Percentiles rank a stretch among this genome's conserved stretches.
phyloP scores from a whole-genome alignment of 805 yeast species.

The Kodamaea hsintzibuensis region DNA sequence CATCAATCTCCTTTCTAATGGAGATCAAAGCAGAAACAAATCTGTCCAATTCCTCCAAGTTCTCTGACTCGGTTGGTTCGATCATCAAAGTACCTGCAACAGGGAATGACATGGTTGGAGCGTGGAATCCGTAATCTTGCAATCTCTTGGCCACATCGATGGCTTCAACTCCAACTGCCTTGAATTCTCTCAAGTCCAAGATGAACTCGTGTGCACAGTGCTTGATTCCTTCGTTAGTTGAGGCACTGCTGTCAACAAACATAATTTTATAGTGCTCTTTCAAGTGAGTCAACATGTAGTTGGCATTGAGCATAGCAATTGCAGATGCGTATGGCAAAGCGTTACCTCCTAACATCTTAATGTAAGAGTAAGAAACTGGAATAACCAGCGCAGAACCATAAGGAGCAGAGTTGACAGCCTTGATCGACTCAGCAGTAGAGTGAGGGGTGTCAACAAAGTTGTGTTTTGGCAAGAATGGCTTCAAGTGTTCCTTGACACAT shows the following conservation, averaged over 20 bases:
- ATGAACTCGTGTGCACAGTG: slow-evolving; percentile 98
- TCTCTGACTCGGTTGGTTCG: slow-evolving; percentile 97
- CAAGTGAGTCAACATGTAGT: slow-evolving; percentile 86
- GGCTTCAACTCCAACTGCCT: slow-evolving; percentile 81
- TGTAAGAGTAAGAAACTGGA: slow-evolving; percentile 92
- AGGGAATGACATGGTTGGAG: slow-evolving; percentile 99
- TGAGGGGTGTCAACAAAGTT: slow-evolving; percentile 55
- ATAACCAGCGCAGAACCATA: slow-evolving; percentile 93
- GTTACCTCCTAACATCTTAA: slow-evolving; percentile 86
- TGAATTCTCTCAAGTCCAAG: slow-evolving; percentile 84
- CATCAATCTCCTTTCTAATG: slow-evolving; percentile 79
- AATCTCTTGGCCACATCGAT: slow-evolving; percentile 95
- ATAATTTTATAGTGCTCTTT: slow-evolving; percentile 71
- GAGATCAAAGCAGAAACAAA: slow-evolving; percentile 85
- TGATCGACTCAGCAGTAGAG: slow-evolving; percentile 52
- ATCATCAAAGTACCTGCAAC: slow-evolving; percentile 97
- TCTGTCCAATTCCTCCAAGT: slow-evolving; percentile 83
- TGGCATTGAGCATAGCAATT: slow-evolving; percentile 91
- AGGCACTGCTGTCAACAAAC: slow-evolving; percentile 53
- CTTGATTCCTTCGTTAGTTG: slow-evolving; percentile 50
- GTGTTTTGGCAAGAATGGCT: slow-evolving; percentile 82
- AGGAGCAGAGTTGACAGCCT: slow-evolving; percentile 89
- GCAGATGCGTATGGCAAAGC: slow-evolving; percentile 86
- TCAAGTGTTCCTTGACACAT: slow-evolving; percentile 81
- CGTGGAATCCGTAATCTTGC: slow-evolving; percentile 98